Conservation (phyloP, 495 filamentous ascomycete species). For the Halenospora varia region DNA sequence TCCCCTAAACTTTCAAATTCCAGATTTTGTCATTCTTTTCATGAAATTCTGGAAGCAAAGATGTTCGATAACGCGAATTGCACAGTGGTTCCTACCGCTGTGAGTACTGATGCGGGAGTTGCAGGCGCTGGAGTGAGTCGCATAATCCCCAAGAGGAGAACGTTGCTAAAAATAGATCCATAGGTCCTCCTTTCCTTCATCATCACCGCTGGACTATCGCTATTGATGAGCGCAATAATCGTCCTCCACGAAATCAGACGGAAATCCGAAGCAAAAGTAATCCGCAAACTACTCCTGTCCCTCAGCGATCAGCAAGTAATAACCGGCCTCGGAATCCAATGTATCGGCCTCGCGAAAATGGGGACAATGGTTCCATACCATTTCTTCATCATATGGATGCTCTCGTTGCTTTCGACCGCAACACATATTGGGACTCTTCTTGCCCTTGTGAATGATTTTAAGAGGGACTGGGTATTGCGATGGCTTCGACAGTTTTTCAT, state of each 20-base stretch:
- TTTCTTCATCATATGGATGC: slow-evolving; percentile 61
- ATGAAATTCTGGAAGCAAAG: too few relatives aligned
- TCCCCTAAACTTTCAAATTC: too few relatives aligned
- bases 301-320: slow-evolving; percentile 60
- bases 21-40: too few relatives aligned
- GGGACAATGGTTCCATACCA: slow-evolving; percentile 52
- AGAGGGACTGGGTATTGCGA: slow-evolving; percentile 55
- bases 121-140: slow-evolving; percentile 51
- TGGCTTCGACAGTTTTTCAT: slow-evolving; percentile 58
- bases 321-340: slow-evolving; percentile 55
- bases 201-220: slow-evolving; percentile 47
- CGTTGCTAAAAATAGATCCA: neutral
- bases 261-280: slow-evolving; percentile 34
- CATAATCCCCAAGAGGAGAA: neutral
- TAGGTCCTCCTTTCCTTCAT: slow-evolving; percentile 58
- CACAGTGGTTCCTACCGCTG: slow-evolving; percentile 35
- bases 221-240: slow-evolving; percentile 38
- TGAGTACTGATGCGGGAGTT: slow-evolving; percentile 50
- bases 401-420: slow-evolving; percentile 52
- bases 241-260: slow-evolving; percentile 40
- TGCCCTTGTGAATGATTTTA: slow-evolving; percentile 54
- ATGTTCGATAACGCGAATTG: too few relatives aligned
- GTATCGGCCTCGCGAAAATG: slow-evolving; percentile 46
- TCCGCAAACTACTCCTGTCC: slow-evolving; percentile 52
- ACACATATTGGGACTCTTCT: slow-evolving; percentile 53